Evolutionary conservation across 2,329 filamentous ascomycete genomes (phyloP), one percentile per base, ranked within the genome.

Genomic region (Monosporascus sp.): DNA sequence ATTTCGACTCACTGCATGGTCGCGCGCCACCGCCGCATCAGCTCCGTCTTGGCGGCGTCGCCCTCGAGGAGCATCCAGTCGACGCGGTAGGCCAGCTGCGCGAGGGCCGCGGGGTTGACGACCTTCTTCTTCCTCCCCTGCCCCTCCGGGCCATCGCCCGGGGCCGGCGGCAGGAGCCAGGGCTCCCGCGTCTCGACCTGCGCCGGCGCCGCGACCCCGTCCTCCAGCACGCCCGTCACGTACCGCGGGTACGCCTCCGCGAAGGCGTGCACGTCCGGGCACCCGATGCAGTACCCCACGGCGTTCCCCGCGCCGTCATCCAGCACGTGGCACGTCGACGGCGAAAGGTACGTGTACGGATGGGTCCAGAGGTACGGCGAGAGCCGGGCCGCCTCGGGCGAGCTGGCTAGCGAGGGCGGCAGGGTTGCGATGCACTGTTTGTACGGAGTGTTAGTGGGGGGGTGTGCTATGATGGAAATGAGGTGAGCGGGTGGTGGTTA

Each of bases 311-410:
- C 44, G 43, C 76, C 76, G 61, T 79, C 73, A 64, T 79, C 77
- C 16, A 80, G 71, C 11, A 80, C 72, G 63, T 76, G 74, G 68
- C 75, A 77, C 16, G 72, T 73, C 11, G 57, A 41, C 0, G 76
- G 76, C 8, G 68, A 75, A 54, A 79, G 73, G 59, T 71, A 66
- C 17, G 75, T 77, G 69, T 75, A 79, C 38, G 72, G 76, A 61
- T 79, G 76, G 8, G 75, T 77, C 77, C 77, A 80, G 61, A 80
- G 59, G 66, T 80, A 79, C 1, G 76, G 76, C 16, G 75, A 69
- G 31, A 77, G 67, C 19, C 66, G 66, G 47, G 59, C 56, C 5
- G 69, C 71, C 11, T 60, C 61, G 37, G 69, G 62, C 27, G 72
- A 73, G 19, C 60, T 45, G 26, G 59, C 38, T n/a, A 79, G 71